A percentile compares a stretch with the other conserved stretches of the same genome.
Evolutionary conservation across 805 yeast species (phyloP).

Genomic region (Candida parachauliodes): DNA sequence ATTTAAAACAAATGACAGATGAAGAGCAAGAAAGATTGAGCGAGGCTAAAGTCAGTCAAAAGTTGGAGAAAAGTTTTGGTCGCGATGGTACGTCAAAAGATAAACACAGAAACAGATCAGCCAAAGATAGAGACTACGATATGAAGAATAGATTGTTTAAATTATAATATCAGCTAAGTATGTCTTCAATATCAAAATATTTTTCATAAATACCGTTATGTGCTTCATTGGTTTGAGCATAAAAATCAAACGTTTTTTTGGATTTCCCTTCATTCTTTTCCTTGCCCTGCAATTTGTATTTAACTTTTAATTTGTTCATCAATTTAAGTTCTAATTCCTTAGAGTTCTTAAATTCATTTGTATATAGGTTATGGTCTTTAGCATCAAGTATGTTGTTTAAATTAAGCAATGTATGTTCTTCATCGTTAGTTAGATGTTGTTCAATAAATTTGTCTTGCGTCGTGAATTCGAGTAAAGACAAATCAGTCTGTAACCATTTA

Average conservation of each 20-base stretch:
- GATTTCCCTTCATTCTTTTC: constrained; percentile 11
- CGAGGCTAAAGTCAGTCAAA: constrained; percentile 23
- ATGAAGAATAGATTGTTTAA: constrained; percentile 36
- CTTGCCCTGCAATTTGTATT: constrained; percentile 20
- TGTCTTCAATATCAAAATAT: constrained; percentile 11
- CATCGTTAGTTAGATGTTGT: constrained; percentile 15
- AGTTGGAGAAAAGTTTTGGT: constrained; percentile 34
- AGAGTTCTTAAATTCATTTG: constrained; percentile 9
- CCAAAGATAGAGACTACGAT: constrained; percentile 43
- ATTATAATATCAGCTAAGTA: constrained; percentile 12
- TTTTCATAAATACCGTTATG: constrained; percentile 10
- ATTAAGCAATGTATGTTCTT: constrained; percentile 29
- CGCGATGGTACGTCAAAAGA: constrained; percentile 35
- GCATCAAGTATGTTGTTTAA: constrained; percentile 22
- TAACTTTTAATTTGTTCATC: constrained; percentile 18
- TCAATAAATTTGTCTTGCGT: constrained; percentile 23
- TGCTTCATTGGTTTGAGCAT: not conserved
- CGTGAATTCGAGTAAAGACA: constrained; percentile 17
- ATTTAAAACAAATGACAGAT: constrained; percentile 20
- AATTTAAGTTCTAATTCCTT: constrained; percentile 14
- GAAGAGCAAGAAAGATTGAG: constrained; percentile 28
- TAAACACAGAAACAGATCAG: constrained; percentile 37
- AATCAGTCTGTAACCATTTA: constrained; percentile 16
- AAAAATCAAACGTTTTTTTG: not conserved
- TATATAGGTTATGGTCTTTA: constrained; percentile 1